These are phyloP conservation scores for Massospora cicadina DNA, from an alignment of 371 early-diverging fungal genomes.

Conservation along the genomic window DNA sequence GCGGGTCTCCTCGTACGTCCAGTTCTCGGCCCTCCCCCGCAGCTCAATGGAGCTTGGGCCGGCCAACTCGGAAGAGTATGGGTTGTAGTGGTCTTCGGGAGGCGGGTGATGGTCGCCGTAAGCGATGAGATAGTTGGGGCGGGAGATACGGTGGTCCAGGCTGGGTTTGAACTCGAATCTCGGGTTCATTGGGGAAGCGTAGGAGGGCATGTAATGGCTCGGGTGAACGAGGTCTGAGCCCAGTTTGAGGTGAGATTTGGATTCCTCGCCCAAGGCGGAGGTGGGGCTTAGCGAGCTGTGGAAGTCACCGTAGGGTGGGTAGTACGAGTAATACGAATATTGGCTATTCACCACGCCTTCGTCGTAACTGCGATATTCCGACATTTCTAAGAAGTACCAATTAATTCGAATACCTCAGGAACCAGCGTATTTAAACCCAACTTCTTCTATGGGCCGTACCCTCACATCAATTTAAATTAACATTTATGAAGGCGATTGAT, in stretches of 20 bases:
- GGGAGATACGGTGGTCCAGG: background rate
- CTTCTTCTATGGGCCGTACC: too few relatives aligned
- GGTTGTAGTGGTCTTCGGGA: background rate
- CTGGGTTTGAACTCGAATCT: too few relatives aligned
- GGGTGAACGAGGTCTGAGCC: background rate
- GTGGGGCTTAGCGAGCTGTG: background rate
- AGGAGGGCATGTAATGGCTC: background rate
- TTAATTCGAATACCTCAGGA: background rate
- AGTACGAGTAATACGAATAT: background rate
- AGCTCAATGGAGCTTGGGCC: background rate
- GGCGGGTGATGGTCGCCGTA: background rate
- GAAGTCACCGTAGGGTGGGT: background rate
- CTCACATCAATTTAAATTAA: too few relatives aligned
- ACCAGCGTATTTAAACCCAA: background rate
- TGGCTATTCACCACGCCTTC: background rate
- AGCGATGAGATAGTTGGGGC: background rate
- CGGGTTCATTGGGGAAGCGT: background rate
- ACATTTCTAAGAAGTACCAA: background rate
- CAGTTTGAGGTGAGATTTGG: background rate
- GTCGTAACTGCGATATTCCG: background rate
- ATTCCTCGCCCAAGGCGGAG: background rate
- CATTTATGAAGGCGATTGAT: too few relatives aligned
- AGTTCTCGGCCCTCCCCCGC: constrained; percentile 8
- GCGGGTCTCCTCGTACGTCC: constrained; percentile 8
- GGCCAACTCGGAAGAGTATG: background rate